Base-by-base conservation (phyloP, 148 eudicot species). In the Cornus kousa region DNA sequence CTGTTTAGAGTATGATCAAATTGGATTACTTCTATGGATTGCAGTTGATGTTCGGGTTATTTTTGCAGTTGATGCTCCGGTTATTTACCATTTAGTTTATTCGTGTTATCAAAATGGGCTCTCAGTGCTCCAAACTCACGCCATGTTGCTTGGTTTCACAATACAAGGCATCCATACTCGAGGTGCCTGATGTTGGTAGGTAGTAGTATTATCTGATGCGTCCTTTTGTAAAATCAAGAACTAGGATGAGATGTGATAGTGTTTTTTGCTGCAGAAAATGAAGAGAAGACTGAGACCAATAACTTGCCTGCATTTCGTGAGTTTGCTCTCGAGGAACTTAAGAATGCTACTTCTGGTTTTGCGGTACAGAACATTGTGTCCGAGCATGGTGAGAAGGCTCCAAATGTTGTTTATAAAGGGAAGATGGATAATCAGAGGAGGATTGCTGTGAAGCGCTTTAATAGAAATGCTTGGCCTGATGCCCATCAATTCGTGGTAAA, bases 321-420 rank as follows among this genome's bases (percentile, higher is more conserved):
- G 77, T 91, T 86, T 82, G 81, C 87, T 3, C 74, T 84, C 70
- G 94, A 91, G 78, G 89, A 91, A 70, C 90, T 91, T 48, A 89
- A 86, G 77, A 89, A 84, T 77, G 94, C 94, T 23, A 91, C 94
- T 67, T 89, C 86, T 55, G 86, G 91, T 23, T 91, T 91, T 83
- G 90, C 94, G 28, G 86, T 80, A 28, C 92, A 91, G 81, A 89
- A 91, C 74, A 89, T 91, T 74, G 89, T 91, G 72, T 91, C 94
- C 23, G 94, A 91, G 79, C 90, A 91, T 71, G 91, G 90, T 43
- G 92, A 88, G 72, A 90, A 87, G 79, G 92, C 94, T 66, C 92
- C 94, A 40, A 90, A 90, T 84, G 88, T 91, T 81, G 92, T 91
- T 32, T 91, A 89, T 79, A 87, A 89, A 81, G 94, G 94, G 77